A percentile compares a stretch with the other conserved stretches of the same genome.
Conservation (phyloP, 176 grass and related monocot species). For the Rhynchospora breviuscula region DNA sequence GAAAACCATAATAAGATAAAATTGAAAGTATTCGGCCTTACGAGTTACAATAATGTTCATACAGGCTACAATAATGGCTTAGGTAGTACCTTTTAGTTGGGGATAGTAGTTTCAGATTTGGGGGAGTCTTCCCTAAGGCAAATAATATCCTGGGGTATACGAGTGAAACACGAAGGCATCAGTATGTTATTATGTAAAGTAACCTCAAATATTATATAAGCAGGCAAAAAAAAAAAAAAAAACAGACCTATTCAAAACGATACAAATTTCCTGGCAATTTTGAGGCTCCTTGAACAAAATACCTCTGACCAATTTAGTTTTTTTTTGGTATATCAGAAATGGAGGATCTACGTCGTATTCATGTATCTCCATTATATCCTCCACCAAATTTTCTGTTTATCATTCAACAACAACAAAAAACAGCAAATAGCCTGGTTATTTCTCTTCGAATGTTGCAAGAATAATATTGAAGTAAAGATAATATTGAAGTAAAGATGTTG, state of each 20-base stretch:
- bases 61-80: neutral
- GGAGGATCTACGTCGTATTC: neutral
- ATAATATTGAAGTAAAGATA: too few relatives aligned
- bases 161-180: neutral
- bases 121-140: neutral
- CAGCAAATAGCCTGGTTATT: too few relatives aligned
- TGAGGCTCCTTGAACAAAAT: neutral
- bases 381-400: conserved; percentile 7
- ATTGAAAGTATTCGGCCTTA: neutral
- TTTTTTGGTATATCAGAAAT: neutral
- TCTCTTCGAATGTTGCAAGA: too few relatives aligned
- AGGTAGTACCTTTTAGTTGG: neutral
- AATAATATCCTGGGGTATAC: neutral
- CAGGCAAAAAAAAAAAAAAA: neutral
- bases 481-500: too few relatives aligned
- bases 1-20: neutral
- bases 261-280: neutral
- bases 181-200: neutral
- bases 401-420: too few relatives aligned
- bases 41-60: neutral
- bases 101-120: neutral
- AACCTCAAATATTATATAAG: neutral
- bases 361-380: neutral
- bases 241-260: neutral
- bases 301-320: neutral